Evolutionary conservation across 768 basidiomycete species (phyloP), one percentile per base, ranked within the genome.

Genomic region (Phallus indusiatus): DNA sequence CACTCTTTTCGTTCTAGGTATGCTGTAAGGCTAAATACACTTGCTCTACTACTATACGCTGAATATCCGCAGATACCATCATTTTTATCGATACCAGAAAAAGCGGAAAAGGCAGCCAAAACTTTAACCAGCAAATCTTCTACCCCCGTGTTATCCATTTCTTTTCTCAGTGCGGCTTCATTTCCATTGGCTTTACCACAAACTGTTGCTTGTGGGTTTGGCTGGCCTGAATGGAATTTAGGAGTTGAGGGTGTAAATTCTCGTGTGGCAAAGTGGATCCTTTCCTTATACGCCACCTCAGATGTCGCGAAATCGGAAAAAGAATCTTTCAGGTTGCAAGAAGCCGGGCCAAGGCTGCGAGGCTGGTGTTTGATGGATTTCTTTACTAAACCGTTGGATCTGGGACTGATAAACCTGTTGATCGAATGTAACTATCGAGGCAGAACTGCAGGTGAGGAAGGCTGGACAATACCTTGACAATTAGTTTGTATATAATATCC

Each of bases 201-300:
- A 5, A 72, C 78, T 10, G 75, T 95, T 21, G 90, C 94, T 5
- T 81, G 80, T 63, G 94, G 94, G 0, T 83, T 91, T 65, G 91
- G 92, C 14, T 92, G 85, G 84, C 90, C 90, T 0, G 73, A 76
- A 37, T 74, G 78, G 71, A 85, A 86, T 1, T 66, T 93, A 7
- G 93, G 93, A 5, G 75, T 93, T n/a, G 84, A 90, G 67, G 94
- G 94, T 1, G 84, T 94, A 46, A 97, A 97, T 66, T 76, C 75
- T 21, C 77, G 85, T n/a, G 72, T 91, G 2, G 84, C 79, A 2
- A 73, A 72, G 56, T 95, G 90, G 87, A 67, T 93, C 18, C 67
- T 92, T 48, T 77, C 81, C 42, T 70, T 73, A 60, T 70, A 92
- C 24, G 60, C 60, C 35, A 47, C 53, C 1, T 55, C 53, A 2